Conservation (phyloP, 768 basidiomycete genomes). For the Pulveroboletus ravenelii region DNA sequence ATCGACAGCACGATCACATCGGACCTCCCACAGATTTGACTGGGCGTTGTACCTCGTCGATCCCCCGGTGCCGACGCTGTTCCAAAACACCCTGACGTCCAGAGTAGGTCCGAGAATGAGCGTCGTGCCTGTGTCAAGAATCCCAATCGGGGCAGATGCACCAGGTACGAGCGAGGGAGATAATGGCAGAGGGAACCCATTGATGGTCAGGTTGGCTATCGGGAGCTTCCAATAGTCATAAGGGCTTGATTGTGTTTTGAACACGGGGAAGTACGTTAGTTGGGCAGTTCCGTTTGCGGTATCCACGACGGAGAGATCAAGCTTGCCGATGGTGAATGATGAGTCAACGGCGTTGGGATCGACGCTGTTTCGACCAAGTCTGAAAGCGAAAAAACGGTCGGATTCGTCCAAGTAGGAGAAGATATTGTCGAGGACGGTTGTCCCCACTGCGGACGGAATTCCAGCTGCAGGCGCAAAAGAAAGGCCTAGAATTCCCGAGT, state of each 20-base stretch:
- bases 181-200: constrained; percentile 37
- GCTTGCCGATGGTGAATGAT: constrained; percentile 48
- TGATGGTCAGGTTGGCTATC: constrained; percentile 41
- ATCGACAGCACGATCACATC: constrained; percentile 44
- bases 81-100: constrained; percentile 53
- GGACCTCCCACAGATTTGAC: constrained; percentile 44
- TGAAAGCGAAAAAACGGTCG: constrained; percentile 47
- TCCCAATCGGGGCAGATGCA: constrained; percentile 43
- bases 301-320: constrained; percentile 33
- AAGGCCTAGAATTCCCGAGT: constrained; percentile 55
- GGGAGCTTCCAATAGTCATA: constrained; percentile 62
- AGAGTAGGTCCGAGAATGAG: constrained; percentile 48
- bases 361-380: constrained; percentile 36
- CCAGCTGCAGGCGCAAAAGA: constrained; percentile 45
- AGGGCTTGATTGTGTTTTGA: constrained; percentile 27
- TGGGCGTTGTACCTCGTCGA: constrained; percentile 34
- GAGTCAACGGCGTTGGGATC: constrained; percentile 27
- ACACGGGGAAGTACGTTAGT: constrained; percentile 39
- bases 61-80: constrained; percentile 38
- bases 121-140: constrained; percentile 62
- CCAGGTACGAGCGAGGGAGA: constrained; percentile 43
- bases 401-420: constrained; percentile 38
- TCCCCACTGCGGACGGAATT: constrained; percentile 42
- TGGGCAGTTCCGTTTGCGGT: constrained; percentile 27
- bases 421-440: constrained; percentile 45